Evolutionary conservation across 768 basidiomycete species (phyloP), one percentile per base, ranked within the genome.

Genomic region (Mycena amicta): DNA sequence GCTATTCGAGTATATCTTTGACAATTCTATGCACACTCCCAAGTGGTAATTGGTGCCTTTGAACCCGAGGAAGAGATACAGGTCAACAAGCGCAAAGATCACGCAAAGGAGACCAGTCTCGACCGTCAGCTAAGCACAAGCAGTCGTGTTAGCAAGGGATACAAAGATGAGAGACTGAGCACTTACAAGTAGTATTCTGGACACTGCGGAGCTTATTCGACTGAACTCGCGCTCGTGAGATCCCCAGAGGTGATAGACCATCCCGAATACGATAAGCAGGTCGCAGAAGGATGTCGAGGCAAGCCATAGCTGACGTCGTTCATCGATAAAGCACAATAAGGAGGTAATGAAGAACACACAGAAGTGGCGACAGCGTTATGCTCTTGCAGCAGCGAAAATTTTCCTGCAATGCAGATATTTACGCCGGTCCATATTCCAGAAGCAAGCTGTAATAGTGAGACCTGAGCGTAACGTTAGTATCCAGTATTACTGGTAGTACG

Each of bases 291-390:
- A 30, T 16, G 58, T 59, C 11, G 47, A 20, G 2, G 53, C 39
- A 26, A 60, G 59, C 59, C 59, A 60, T 12, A 37, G 45, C 57
- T 58, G 27, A 29, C n/a, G n/a, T n/a, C n/a, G n/a, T n/a, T n/a
- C n/a, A n/a, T n/a, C n/a, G n/a, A n/a, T n/a, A n/a, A n/a, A n/a
- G n/a, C n/a, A n/a, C n/a, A n/a, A n/a, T n/a, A n/a, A n/a, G n/a
- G n/a, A n/a, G n/a, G n/a, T n/a, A n/a, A n/a, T n/a, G n/a, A n/a
- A n/a, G n/a, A n/a, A n/a, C n/a, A n/a, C n/a, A n/a, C n/a, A 37
- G 33, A 37, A 37, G 33, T 37, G 33, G 33, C 11, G 33, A 37
- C 18, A 18, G 18, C 33, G 33, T 37, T 37, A 8, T 18, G 8
- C 11, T 37, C 33, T 37, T 37, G 33, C 11, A 37, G 33, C 18